Evolutionary conservation across 2,329 filamentous ascomycete species (phyloP), one percentile per base, ranked within the genome.

Genomic region (Xylaria sp.): DNA sequence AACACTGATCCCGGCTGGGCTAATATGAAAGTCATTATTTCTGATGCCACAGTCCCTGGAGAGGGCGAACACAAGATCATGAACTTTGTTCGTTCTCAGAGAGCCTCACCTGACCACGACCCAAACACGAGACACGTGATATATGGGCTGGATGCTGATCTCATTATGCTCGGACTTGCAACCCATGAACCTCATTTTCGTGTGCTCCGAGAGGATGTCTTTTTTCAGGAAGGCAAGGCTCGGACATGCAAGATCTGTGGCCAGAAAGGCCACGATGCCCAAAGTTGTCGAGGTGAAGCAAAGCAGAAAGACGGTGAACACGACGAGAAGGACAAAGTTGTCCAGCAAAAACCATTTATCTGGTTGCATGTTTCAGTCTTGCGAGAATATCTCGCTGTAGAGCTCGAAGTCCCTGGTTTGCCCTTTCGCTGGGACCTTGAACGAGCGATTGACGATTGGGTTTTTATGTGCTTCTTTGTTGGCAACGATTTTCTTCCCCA

Each of bases 21-120:
- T 65, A 93, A 93, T 75, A 83, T 97, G 76, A 99, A 99, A 83
- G 86, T 99, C 76, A 96, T 99, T 77, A 98, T 99, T 68, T 99
- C 95, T 8, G 95, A 99, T 81, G 94, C 95, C 55, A 97, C 94
- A 40, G 93, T 99, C 38, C 95, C 95, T 56, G 95, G 95, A 74
- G 95, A 99, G 79, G 95, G 95, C 75, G 95, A 99, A 80, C 95
- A 99, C 78, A 99, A 99, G 78, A 98, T 99, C 73, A 99, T 99
- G 95, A 89, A 95, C 69, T 99, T 98, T 75, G 87, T 99, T 68
- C 89, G 95, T 71, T 97, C 94, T 37, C 96, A 99, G 77, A 88
- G 95, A 71, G 87, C 90, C 51, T 95, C 92, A 54, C 90, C 93
- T 4, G 90, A 96, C 67, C 93, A 99, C 76, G 90, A 99, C 72